These are phyloP conservation scores for Amylocystis lapponica DNA, from an alignment of 768 basidiomycete species.

Conservation along the genomic window DNA sequence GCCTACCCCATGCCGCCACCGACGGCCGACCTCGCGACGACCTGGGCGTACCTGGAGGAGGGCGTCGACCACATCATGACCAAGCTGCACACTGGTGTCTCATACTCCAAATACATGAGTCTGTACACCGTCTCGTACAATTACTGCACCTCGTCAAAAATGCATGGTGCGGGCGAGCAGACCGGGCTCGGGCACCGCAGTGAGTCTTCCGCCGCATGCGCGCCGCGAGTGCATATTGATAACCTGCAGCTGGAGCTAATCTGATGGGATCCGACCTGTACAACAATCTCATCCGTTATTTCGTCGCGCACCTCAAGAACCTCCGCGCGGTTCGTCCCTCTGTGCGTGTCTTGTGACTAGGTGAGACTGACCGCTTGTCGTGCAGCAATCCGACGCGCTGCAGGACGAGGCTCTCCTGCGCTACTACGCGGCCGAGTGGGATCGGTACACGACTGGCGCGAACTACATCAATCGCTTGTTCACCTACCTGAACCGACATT, in stretches of 20 bases:
- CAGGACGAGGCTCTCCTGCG: conserved; percentile 85
- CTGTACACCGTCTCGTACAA: conserved; percentile 95
- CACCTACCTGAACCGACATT: conserved; percentile 97
- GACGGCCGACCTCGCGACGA: conserved; percentile 68
- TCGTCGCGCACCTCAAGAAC: conserved; percentile 71
- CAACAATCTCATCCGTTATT: conserved; percentile 89
- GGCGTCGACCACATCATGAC: conserved; percentile 92
- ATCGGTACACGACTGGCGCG: conserved; percentile 93
- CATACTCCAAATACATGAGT: conserved; percentile 84
- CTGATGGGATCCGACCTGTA: conserved; percentile 97
- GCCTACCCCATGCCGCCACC: conserved; percentile 51
- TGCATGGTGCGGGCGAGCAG: conserved; percentile 45
- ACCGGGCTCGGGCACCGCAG: conserved; percentile 43
- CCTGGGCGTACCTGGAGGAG: conserved; percentile 85
- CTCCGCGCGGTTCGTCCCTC: conserved; percentile 48
- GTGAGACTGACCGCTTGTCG: conserved; percentile 1
- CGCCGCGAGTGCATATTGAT: conserved; percentile 14
- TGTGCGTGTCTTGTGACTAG: conserved; percentile 1
- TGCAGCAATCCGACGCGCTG: conserved; percentile 68
- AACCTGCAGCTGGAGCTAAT: conserved; percentile 72
- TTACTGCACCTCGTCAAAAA: conserved; percentile 90
- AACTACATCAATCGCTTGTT: conserved; percentile 97
- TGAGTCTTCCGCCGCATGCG: conserved; percentile 32
- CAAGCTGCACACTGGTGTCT: conserved; percentile 82
- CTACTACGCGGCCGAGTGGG: conserved; percentile 93